Base-by-base conservation (phyloP, 768 basidiomycete genomes). In the Kwoniella sp. region DNA sequence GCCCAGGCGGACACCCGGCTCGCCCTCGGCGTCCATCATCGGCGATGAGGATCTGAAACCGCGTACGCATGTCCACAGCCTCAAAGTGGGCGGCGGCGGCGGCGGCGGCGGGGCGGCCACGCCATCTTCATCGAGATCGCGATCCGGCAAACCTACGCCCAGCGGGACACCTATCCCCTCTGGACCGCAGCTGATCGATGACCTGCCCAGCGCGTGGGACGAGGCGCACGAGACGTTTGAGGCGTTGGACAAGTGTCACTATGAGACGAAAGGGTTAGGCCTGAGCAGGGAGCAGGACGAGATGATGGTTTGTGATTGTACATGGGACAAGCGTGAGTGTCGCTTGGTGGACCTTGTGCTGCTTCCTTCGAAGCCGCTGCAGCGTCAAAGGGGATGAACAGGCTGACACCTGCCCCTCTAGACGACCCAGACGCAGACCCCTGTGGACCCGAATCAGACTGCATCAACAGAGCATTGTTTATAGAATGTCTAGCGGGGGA, bases 381-480 rank as follows among this genome's bases (percentile, higher is more conserved):
- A n/a, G n/a, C n/a, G n/a, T n/a, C n/a, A n/a, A n/a, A n/a, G 45
- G 47, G 44, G 47, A 37, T 48, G 38, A 46, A 46, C 43, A 59
- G 51, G 33, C 62, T 69, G 70, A 73, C 58, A 63, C 17, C 12
- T 28, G 17, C 22, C 11, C 62, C 73, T 70, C 70, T 60, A 63
- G 84, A 86, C 71, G 78, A 80, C 56, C 79, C 78, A 11, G 78
- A 82, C 37, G 55, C 57, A n/a, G 76, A 75, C 46, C 89, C 89
- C 5, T 99, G 95, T 75, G 89, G 91, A 22, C 81, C 83, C 32
- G 78, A 81, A 56, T 89, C 89, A 20, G 88, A 93, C 77, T 99
- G 95, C 73, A 96, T 99, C 77, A 99, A 98, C 75, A 81, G 91
- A 52, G 82, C 98, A 56, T 92, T 95, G 22, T 92, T 93, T 75